phyloP scores from a whole-genome alignment of 345 rosid genomes.

The Luvunga scandens region DNA sequence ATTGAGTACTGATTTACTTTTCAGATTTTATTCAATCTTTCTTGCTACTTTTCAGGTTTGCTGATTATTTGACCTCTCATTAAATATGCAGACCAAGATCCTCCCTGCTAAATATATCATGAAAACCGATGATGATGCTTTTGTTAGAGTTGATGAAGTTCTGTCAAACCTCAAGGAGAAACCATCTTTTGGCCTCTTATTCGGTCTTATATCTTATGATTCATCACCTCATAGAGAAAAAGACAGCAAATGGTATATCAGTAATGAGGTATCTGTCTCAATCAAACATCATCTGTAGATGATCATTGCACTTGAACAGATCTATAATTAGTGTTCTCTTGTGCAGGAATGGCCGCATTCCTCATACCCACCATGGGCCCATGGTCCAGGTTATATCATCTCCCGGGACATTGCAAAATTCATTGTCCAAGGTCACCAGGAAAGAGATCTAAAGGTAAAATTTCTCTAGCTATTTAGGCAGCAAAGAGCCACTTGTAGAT shows the following conservation, averaged over 20 bases:
- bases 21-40: neutral
- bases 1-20: neutral
- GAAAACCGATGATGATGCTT: slow-evolving; percentile 97
- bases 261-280: slow-evolving; percentile 50
- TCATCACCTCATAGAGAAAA: slow-evolving; percentile 76
- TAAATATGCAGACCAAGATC: slow-evolving; percentile 63
- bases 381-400: slow-evolving; percentile 84
- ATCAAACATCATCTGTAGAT: neutral
- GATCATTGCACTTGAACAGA: slow-evolving; percentile 2
- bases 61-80: neutral
- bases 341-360: slow-evolving; percentile 73
- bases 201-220: slow-evolving; percentile 66
- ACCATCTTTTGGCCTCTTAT: slow-evolving; percentile 58
- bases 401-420: slow-evolving; percentile 77
- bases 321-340: slow-evolving; percentile 2
- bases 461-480: slow-evolving; percentile 3
- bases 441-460: slow-evolving; percentile 64
- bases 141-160: slow-evolving; percentile 81
- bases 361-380: slow-evolving; percentile 97
- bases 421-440: slow-evolving; percentile 62
- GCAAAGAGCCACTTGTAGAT: neutral
- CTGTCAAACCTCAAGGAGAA: slow-evolving; percentile 56
- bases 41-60: neutral
- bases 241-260: slow-evolving; percentile 88
- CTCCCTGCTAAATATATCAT: slow-evolving; percentile 78